Conservation (phyloP, 306 rosid species). For the Cicer chorassanicum region DNA sequence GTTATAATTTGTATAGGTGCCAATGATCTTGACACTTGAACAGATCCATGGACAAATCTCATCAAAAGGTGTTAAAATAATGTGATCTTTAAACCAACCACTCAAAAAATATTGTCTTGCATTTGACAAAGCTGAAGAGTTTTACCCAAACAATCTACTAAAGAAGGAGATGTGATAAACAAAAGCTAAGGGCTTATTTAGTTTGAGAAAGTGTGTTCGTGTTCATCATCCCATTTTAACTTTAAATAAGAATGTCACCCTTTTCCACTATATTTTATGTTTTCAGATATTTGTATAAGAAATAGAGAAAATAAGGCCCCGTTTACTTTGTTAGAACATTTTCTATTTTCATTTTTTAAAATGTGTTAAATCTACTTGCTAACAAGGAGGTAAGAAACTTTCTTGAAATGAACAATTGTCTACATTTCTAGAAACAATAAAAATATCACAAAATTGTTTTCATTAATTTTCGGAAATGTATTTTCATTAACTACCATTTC, state of each 20-base stretch:
- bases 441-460: no score
- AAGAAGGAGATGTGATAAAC: conserved; percentile 19
- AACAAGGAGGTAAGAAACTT: no score
- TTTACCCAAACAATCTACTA: not conserved
- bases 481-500: no score
- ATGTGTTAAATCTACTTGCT: no score
- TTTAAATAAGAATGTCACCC: not conserved
- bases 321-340: no score
- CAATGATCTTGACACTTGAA: conserved; percentile 5
- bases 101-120: conserved; percentile 1
- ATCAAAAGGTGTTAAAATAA: conserved; percentile 8
- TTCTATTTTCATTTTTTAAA: no score
- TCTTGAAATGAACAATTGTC: no score
- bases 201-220: not conserved
- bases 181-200: not conserved
- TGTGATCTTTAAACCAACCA: not conserved
- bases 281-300: not conserved
- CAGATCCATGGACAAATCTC: conserved; percentile 4
- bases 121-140: conserved; percentile 17
- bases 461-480: no score
- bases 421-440: no score
- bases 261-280: not conserved
- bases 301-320: not conserved
- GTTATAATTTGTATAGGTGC: not conserved
- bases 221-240: not conserved